Percentiles rank a stretch among this genome's conserved stretches.
These are phyloP conservation scores for Celoporthe dispersa DNA, from an alignment of 2,329 filamentous ascomycete genomes.

Conservation along the genomic window DNA sequence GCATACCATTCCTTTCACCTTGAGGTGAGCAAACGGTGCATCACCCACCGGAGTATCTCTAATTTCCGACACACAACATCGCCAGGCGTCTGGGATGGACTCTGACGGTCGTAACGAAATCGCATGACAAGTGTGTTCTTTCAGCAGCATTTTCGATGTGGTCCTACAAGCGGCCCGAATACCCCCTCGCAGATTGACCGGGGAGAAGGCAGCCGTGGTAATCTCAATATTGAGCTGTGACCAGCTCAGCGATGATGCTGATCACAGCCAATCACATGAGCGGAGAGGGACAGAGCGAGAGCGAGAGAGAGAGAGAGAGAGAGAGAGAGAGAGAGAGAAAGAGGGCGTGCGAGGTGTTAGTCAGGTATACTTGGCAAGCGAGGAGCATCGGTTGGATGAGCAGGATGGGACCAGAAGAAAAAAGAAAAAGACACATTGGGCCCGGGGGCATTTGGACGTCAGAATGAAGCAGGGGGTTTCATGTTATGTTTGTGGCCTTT, in stretches of 20 bases:
- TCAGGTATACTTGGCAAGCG: slow-evolving; percentile 12
- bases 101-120: neutral
- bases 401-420: neutral
- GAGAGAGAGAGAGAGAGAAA: too few species aligned
- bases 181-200: slow-evolving; percentile 16
- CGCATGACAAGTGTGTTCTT: neutral
- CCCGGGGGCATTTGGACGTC: neutral
- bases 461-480: slow-evolving; percentile 9
- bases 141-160: slow-evolving; percentile 1
- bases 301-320: neutral
- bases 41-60: neutral
- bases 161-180: neutral
- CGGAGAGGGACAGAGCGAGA: neutral
- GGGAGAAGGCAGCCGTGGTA: slow-evolving; percentile 10
- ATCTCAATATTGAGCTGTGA: slow-evolving; percentile 4
- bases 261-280: neutral
- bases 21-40: neutral
- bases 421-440: neutral
- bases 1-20: neutral
- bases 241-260: neutral
- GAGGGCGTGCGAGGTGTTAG: slow-evolving; percentile 6
- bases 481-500: slow-evolving; percentile 10
- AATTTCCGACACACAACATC: slow-evolving; percentile 16
- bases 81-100: neutral
- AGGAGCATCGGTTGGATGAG: slow-evolving; percentile 14